Evolutionary conservation across 192 early-diverging fungal genomes (phyloP), one percentile per base, ranked within the genome.

Genomic region (Podila clonocystis): DNA sequence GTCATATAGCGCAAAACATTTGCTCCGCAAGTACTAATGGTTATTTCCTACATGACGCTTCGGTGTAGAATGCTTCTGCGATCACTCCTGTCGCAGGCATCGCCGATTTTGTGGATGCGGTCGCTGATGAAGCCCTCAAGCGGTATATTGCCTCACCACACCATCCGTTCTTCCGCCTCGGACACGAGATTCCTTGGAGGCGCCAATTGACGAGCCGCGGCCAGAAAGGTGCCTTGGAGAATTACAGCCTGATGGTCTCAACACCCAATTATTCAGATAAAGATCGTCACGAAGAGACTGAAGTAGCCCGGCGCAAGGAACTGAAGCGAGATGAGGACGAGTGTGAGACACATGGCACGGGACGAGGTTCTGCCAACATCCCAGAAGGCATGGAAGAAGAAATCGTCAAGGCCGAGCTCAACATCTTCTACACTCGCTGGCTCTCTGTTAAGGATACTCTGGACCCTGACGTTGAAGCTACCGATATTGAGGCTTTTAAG

Each of bases 121-220:
- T 80, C 29, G 63, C 70, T 3, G 29, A 11, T 0, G 66, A 71
- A n/a, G 77, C 77, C 17, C 48, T 68, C 24, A 36, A 45, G 11
- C 59, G 77, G 0, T 80, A 73, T n/a, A 67, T 67, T 6, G 30
- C 58, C 57, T 34, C 22, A 6, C 61, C 70, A 15, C 58, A 62
- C 7, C 77, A 80, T 24, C 77, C 77, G 15, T 80, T 80, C 71
- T 80, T 48, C 49, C 66, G 59, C 3, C 19, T 80, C 20, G 77
- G 66, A 19, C n/a, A 34, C 5, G 77, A 80, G 49, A 69, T 80
- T 33, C 66, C 52, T 6, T 80, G 77, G 77, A 72, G 71, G 36
- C 59, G 57, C 15, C 13, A 33, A 31, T 12, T 80, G 11, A 64
- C 50, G 6, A 6, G 19, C 17, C 29, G 59, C 15, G 77, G 77